These are phyloP conservation scores for Bruguiera hainesii DNA, from an alignment of 441 rosid species.

Conservation along the genomic window DNA sequence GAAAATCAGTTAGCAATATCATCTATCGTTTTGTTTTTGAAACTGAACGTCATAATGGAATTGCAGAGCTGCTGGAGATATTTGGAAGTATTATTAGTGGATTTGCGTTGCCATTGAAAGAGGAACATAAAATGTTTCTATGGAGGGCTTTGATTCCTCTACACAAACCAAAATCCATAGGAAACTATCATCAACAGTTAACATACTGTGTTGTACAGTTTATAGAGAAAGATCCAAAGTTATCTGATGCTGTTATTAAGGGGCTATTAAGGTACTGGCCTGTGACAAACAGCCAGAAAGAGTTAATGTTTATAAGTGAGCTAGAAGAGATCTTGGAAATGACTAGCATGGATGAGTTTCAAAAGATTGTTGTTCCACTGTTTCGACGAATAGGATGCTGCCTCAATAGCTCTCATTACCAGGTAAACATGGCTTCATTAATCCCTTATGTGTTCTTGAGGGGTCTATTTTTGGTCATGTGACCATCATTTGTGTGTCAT, in stretches of 20 bases:
- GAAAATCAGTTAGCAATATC: constrained; percentile 68
- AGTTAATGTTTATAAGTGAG: constrained; percentile 78
- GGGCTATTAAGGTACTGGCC: constrained; percentile 81
- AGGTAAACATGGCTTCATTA: constrained; percentile 35
- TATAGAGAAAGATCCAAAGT: constrained; percentile 62
- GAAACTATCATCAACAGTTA: constrained; percentile 65
- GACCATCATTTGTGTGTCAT: no score
- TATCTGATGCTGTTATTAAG: constrained; percentile 48
- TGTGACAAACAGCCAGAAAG: constrained; percentile 73
- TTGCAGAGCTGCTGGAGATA: constrained; percentile 72
- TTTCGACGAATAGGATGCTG: constrained; percentile 64
- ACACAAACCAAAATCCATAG: constrained; percentile 72
- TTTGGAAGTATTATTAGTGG: constrained; percentile 78
- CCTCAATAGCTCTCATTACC: constrained; percentile 68
- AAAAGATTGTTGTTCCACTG: constrained; percentile 52
- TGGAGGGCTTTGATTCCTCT: constrained; percentile 67
- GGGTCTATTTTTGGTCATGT: background rate
- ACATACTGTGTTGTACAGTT: constrained; percentile 68
- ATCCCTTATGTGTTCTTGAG: background rate
- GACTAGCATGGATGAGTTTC: constrained; percentile 58
- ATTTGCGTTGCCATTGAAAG: constrained; percentile 75
- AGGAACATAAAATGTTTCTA: constrained; percentile 60
- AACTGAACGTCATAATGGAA: constrained; percentile 68
- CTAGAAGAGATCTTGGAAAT: constrained; percentile 73
- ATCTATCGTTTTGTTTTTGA: constrained; percentile 65